A percentile compares a stretch with the other conserved stretches of the same genome.
Conservation (phyloP, 805 yeast species). For the Teunomyces lycoperdinae region DNA sequence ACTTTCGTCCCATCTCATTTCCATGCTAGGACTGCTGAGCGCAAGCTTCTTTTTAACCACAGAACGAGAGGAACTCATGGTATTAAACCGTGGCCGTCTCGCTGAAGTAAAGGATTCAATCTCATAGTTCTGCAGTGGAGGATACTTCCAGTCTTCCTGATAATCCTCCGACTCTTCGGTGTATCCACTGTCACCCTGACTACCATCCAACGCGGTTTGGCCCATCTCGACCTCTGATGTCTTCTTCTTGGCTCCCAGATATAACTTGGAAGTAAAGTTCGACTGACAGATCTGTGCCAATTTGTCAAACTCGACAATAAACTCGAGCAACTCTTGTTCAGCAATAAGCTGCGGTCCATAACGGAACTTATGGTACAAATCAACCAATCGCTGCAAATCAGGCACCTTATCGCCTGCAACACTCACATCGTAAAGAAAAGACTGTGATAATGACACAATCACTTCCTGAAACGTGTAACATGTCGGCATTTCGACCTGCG, state of each 20-base stretch:
- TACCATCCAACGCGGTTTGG: neutral
- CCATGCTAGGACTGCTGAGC: constrained; percentile 1
- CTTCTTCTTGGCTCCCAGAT: neutral
- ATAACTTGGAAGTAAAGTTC: neutral
- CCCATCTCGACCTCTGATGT: neutral
- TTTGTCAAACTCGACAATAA: constrained; percentile 41
- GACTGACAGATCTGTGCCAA: constrained; percentile 10
- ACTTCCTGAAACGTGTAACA: constrained; percentile 43
- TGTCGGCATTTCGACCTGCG: constrained; percentile 17
- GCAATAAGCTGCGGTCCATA: constrained; percentile 62
- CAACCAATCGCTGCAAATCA: constrained; percentile 26
- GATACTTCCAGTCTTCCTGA: constrained; percentile 3
- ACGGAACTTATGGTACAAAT: constrained; percentile 62
- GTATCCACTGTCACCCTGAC: neutral
- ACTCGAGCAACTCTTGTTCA: constrained; percentile 56
- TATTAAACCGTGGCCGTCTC: neutral
- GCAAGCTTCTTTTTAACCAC: constrained; percentile 5
- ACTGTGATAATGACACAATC: constrained; percentile 28
- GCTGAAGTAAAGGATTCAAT: neutral
- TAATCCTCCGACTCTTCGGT: constrained; percentile 3
- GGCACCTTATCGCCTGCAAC: constrained; percentile 5
- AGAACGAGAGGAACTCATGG: constrained; percentile 2
- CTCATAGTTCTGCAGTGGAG: neutral
- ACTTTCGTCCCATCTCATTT: neutral
- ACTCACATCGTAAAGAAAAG: constrained; percentile 1